Evolutionary conservation across 1,139 yeast species (phyloP).

Genomic region (Torulaspora globosa): DNA sequence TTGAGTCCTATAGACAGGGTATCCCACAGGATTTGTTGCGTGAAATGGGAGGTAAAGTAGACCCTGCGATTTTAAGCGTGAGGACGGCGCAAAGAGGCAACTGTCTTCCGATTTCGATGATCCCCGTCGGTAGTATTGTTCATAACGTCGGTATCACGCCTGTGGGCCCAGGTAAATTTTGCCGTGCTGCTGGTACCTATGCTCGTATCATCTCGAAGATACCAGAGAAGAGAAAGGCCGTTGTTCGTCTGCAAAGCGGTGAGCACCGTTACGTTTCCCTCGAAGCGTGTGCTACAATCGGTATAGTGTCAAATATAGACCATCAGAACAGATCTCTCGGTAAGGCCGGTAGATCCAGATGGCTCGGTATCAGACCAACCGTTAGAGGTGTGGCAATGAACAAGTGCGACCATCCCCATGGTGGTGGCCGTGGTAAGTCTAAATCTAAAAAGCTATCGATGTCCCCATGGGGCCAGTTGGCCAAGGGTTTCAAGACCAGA

Average conservation of each 20-base stretch:
- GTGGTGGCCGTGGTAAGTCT: slow-evolving; percentile 99
- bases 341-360: slow-evolving; percentile 95
- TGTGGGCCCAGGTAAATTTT: slow-evolving; percentile 84
- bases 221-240: slow-evolving; percentile 65
- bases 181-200: slow-evolving; percentile 92
- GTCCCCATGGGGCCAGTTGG: slow-evolving; percentile 93
- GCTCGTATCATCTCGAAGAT: slow-evolving; percentile 83
- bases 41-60: slow-evolving; percentile 67
- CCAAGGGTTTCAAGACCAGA: slow-evolving; percentile 93
- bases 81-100: slow-evolving; percentile 91
- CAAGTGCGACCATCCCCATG: slow-evolving; percentile 96
- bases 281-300: slow-evolving; percentile 90
- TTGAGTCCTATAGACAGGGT: slow-evolving; percentile 84
- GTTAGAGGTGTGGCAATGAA: slow-evolving; percentile 99
- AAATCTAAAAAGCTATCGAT: slow-evolving; percentile 91
- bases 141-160: slow-evolving; percentile 79
- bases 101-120: slow-evolving; percentile 86
- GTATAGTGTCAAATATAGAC: slow-evolving; percentile 90
- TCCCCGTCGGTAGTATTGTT: slow-evolving; percentile 87
- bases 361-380: slow-evolving; percentile 88
- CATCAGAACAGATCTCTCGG: slow-evolving; percentile 89
- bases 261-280: slow-evolving; percentile 87
- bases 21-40: slow-evolving; percentile 71
- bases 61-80: slow-evolving; percentile 85
- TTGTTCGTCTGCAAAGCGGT: slow-evolving; percentile 81